Conservation (phyloP, 176 grass and related monocot genomes). For the Cocos nucifera region DNA sequence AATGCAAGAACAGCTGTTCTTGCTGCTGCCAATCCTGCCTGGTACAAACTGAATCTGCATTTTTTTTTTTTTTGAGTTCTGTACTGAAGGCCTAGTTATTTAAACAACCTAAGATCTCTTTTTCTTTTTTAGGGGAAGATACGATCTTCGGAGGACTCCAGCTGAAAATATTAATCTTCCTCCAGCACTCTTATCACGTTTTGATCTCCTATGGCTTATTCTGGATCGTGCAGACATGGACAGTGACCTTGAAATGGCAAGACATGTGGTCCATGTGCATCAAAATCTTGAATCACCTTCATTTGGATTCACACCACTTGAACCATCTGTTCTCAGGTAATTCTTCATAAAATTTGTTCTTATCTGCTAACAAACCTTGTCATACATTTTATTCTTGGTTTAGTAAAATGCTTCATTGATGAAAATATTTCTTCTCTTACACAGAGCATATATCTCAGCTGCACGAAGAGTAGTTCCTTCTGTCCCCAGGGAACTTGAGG, state of each 20-base stretch:
- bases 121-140: slow-evolving; percentile 70
- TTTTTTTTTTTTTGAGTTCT: background rate
- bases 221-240: slow-evolving; percentile 98
- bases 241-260: slow-evolving; percentile 95
- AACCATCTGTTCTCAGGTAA: slow-evolving; percentile 92
- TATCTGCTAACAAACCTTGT: too few relatives aligned
- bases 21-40: slow-evolving; percentile 93
- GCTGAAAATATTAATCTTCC: slow-evolving; percentile 99
- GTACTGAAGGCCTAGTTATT: too few relatives aligned
- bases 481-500: slow-evolving; percentile 80
- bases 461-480: slow-evolving; percentile 73
- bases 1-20: slow-evolving; percentile 96
- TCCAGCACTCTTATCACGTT: slow-evolving; percentile 92
- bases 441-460: slow-evolving; percentile 95
- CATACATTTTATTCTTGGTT: too few relatives aligned
- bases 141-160: slow-evolving; percentile 94
- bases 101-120: too few relatives aligned
- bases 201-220: slow-evolving; percentile 95
- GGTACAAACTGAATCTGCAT: slow-evolving; percentile 42
- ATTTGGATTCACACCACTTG: slow-evolving; percentile 83
- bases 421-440: slow-evolving; percentile 24
- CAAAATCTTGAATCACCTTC: slow-evolving; percentile 92
- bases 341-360: background rate
- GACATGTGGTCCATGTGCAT: slow-evolving; percentile 93
- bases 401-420: slow-evolving; percentile 1